phyloP scores from a whole-genome alignment of 2,329 filamentous ascomycete genomes.

The Aspergillus sp. region DNA sequence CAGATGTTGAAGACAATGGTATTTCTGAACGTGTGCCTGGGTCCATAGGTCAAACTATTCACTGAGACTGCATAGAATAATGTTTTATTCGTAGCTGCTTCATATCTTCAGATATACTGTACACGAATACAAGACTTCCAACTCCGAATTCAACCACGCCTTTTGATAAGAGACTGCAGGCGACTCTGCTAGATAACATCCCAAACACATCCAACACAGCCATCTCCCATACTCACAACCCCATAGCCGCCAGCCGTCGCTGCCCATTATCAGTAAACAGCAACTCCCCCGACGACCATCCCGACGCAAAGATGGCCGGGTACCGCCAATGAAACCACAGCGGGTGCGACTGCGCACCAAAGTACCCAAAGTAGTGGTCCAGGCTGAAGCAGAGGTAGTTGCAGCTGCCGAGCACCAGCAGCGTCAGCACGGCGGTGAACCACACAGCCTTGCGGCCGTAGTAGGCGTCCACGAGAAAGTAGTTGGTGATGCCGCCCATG shows the following conservation, averaged over 20 bases:
- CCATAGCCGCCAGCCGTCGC: neutral
- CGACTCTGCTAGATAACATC: no score
- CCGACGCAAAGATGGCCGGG: constrained; percentile 6
- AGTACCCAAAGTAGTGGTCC: constrained; percentile 13
- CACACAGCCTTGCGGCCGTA: constrained; percentile 15
- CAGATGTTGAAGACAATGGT: no score
- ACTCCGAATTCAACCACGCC: no score
- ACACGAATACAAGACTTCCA: no score
- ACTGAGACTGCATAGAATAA: no score
- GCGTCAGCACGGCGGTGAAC: constrained; percentile 10
- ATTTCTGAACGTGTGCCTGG: no score
- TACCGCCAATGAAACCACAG: constrained; percentile 16
- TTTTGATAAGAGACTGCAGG: no score
- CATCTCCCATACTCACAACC: no score
- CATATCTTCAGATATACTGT: no score
- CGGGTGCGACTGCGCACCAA: constrained; percentile 6
- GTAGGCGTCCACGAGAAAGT: constrained; percentile 15
- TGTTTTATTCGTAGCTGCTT: no score
- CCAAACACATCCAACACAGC: no score
- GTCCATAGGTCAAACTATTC: no score
- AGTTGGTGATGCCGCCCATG: constrained; percentile 12
- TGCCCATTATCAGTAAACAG: constrained; percentile 12
- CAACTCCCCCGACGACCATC: constrained; percentile 3
- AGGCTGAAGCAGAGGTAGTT: constrained; percentile 16
- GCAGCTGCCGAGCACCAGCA: constrained; percentile 12